Evolutionary conservation across 257 asterid species (phyloP).

Genomic region (Solanum lycopersicoides): DNA sequence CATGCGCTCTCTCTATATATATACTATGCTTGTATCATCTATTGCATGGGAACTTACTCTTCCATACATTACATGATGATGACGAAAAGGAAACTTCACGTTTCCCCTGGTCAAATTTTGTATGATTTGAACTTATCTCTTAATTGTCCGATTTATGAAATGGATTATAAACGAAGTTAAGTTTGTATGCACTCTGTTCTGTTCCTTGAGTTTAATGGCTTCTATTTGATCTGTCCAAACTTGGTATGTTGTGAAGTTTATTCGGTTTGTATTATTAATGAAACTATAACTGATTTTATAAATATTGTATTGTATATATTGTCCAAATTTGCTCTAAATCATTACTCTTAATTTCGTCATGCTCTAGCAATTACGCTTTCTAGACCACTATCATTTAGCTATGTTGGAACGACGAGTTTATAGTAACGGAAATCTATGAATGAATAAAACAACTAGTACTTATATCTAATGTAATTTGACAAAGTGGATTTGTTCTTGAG

Average conservation of each 20-base stretch:
- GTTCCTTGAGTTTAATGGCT: neutral
- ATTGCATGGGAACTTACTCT: neutral
- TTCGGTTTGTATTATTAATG: neutral
- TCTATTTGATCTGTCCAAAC: neutral
- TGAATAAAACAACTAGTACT: too few relatives aligned
- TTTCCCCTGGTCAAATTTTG: neutral
- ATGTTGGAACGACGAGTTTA: too few relatives aligned
- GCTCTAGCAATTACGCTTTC: too few relatives aligned
- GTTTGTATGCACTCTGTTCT: neutral
- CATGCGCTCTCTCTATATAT: neutral
- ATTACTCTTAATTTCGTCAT: too few relatives aligned
- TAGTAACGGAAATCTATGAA: too few relatives aligned
- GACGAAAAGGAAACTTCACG: neutral
- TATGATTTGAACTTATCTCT: neutral
- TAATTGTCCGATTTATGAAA: neutral
- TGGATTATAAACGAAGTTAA: neutral
- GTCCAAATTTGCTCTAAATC: too few relatives aligned
- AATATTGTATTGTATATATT: too few relatives aligned
- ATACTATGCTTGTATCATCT: neutral
- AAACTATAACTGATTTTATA: neutral
- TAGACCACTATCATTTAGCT: too few relatives aligned
- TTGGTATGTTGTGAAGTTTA: neutral
- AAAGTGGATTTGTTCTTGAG: too few relatives aligned
- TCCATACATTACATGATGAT: neutral
- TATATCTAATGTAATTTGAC: too few relatives aligned